These are phyloP conservation scores for Tricholoma matsutake DNA, from an alignment of 768 basidiomycete genomes.

Conservation along the genomic window DNA sequence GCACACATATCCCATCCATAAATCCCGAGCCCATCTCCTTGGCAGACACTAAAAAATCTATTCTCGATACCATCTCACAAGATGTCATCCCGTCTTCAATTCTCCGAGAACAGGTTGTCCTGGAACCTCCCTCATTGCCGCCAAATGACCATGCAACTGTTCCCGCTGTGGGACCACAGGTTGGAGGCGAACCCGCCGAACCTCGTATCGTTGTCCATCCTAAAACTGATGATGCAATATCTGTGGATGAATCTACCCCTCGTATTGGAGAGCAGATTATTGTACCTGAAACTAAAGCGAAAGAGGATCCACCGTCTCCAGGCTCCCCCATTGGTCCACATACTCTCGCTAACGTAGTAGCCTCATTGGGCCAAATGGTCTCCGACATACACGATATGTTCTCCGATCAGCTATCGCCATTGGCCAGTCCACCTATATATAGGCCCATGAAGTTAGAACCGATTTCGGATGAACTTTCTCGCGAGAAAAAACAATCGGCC, in stretches of 20 bases:
- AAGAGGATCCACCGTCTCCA: not conserved
- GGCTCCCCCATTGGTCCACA: slow-evolving; percentile 18
- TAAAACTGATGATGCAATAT: not conserved
- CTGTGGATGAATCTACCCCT: not conserved
- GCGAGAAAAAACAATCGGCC: not conserved
- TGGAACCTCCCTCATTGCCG: not conserved
- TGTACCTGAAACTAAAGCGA: not conserved
- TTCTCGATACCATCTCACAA: not conserved
- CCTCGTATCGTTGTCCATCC: not conserved
- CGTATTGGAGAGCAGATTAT: not conserved
- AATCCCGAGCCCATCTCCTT: not conserved
- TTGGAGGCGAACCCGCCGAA: not conserved
- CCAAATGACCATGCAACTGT: not conserved
- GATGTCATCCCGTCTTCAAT: not conserved
- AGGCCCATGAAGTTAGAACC: slow-evolving; percentile 10
- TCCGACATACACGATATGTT: slow-evolving; percentile 22
- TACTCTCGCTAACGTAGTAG: slow-evolving; percentile 17
- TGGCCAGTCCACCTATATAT: slow-evolving; percentile 10
- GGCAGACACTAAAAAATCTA: not conserved
- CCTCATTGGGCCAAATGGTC: slow-evolving; percentile 17
- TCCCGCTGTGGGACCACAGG: not conserved
- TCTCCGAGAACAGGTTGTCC: not conserved
- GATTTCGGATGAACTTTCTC: not conserved
- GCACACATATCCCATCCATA: not conserved
- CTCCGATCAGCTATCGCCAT: slow-evolving; percentile 19